phyloP scores from a whole-genome alignment of 169 alveolate genomes.

The Babesia sp. region DNA sequence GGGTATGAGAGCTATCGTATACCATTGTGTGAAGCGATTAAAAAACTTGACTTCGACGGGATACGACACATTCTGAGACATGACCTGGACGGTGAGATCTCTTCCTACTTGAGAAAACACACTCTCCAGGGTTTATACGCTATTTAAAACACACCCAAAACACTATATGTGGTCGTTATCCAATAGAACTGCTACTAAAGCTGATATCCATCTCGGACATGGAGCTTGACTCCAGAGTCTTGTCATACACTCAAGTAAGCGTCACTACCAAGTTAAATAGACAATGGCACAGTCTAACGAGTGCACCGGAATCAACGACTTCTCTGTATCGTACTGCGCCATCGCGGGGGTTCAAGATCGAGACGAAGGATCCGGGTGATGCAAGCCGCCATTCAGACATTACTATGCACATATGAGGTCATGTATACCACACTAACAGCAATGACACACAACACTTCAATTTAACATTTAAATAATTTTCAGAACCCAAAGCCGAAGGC shows the following conservation, averaged over 20 bases:
- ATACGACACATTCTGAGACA: constrained; percentile 76
- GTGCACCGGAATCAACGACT: constrained; percentile 69
- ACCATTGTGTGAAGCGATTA: constrained; percentile 74
- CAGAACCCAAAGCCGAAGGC: too few species aligned
- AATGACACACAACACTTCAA: too few species aligned
- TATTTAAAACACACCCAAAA: constrained; percentile 87
- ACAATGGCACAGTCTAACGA: constrained; percentile 67
- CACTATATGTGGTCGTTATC: constrained; percentile 94
- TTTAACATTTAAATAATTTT: too few species aligned
- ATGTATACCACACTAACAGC: too few species aligned
- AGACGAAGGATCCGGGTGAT: not conserved
- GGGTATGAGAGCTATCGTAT: constrained; percentile 38
- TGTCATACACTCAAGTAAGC: constrained; percentile 75
- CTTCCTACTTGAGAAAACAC: not conserved
- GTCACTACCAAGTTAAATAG: not conserved
- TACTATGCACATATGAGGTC: too few species aligned
- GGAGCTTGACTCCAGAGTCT: constrained; percentile 62
- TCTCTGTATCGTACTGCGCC: constrained; percentile 90
- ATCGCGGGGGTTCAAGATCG: constrained; percentile 50
- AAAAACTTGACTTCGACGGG: constrained; percentile 82
- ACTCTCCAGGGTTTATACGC: constrained; percentile 70
- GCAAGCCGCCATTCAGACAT: too few species aligned
- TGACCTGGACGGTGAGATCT: constrained; percentile 61
- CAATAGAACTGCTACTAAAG: constrained; percentile 85
- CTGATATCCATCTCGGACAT: constrained; percentile 11